phyloP scores from a whole-genome alignment of 75 land plant genomes.

The Picea glauca region DNA sequence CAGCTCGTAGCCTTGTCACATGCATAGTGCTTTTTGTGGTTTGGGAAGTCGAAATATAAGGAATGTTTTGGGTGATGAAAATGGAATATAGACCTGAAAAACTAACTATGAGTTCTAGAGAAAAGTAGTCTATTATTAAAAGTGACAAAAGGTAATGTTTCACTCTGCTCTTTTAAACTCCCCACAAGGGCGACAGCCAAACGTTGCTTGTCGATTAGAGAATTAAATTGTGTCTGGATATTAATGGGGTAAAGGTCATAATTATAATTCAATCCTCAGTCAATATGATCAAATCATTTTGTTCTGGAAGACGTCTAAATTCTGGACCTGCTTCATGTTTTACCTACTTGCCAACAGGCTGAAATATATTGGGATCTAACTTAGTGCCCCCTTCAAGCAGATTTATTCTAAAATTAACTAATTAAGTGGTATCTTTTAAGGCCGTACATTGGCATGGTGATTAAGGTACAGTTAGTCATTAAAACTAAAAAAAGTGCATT shows the following conservation, averaged over 20 bases:
- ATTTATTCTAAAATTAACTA: too few species aligned
- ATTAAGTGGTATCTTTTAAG: too few species aligned
- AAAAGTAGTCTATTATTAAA: neutral
- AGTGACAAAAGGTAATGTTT: neutral
- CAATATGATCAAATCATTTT: neutral
- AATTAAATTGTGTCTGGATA: neutral
- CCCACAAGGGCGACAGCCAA: neutral
- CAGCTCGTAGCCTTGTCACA: neutral
- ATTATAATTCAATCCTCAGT: neutral
- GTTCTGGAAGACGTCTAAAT: neutral
- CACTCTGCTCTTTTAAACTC: neutral
- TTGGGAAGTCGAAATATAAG: neutral
- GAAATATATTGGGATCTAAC: neutral
- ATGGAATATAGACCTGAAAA: neutral
- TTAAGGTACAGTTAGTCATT: too few species aligned
- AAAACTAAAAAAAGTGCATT: too few species aligned
- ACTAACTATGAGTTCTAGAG: neutral
- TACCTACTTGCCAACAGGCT: neutral
- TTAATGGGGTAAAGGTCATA: neutral
- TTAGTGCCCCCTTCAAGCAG: too few species aligned
- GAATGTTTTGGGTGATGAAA: neutral
- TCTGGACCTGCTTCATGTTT: neutral
- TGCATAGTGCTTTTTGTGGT: neutral
- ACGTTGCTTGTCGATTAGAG: neutral
- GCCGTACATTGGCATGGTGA: too few species aligned